Evolutionary conservation across 176 grass and related monocot genomes (phyloP).

Genomic region (bread wheat (Triticum aestivum)): DNA sequence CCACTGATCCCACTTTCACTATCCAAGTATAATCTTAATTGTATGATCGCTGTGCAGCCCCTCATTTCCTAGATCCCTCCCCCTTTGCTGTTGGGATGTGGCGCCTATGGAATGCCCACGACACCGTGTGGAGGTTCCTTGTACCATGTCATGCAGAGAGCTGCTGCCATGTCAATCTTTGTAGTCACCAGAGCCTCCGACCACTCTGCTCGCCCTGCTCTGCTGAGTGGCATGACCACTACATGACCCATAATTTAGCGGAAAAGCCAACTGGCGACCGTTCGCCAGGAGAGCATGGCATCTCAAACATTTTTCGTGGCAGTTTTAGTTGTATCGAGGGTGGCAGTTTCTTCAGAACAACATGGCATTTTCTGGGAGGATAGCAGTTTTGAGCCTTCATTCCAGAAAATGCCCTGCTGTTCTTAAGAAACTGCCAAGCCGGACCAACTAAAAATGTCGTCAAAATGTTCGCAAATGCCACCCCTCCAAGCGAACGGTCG

Average conservation of each 20-base stretch:
- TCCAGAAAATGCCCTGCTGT: too few species aligned
- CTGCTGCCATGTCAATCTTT: not conserved
- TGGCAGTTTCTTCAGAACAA: too few species aligned
- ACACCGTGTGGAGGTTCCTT: not conserved
- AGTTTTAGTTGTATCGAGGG: too few species aligned
- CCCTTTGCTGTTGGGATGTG: not conserved
- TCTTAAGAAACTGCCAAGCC: too few species aligned
- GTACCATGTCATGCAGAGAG: not conserved
- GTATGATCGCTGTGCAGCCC: not conserved
- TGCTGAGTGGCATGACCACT: not conserved
- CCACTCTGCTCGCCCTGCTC: not conserved
- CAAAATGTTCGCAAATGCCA: too few species aligned
- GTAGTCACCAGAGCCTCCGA: not conserved
- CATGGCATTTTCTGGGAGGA: too few species aligned
- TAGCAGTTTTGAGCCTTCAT: too few species aligned
- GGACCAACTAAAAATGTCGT: too few species aligned
- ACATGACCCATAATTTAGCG: not conserved
- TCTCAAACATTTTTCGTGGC: too few species aligned
- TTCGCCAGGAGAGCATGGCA: too few species aligned
- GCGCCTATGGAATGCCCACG: not conserved
- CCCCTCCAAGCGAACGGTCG: too few species aligned
- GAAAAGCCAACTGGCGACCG: too few species aligned
- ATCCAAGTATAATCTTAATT: not conserved
- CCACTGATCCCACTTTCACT: not conserved
- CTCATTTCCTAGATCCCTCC: not conserved